Percentiles rank a stretch among this genome's conserved stretches.
Evolutionary conservation across 1,284 basidiomycete species (phyloP).

Genomic region (Austroboletus novae-zelandiae): DNA sequence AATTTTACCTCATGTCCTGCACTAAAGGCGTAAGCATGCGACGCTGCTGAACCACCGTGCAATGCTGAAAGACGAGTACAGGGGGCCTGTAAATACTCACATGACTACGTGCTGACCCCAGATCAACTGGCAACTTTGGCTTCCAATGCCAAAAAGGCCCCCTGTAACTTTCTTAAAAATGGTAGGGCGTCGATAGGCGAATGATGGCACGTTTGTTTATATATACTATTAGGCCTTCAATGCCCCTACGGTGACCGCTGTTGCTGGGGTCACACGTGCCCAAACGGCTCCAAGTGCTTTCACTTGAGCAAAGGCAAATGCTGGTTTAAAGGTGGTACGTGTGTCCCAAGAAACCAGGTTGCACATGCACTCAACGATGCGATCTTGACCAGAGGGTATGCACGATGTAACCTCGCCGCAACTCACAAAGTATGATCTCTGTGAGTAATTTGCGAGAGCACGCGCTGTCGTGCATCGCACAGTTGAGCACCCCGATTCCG

Average conservation of each 20-base stretch:
- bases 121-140: constrained; percentile 66
- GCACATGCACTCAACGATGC: constrained; percentile 5
- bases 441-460: constrained; percentile 1
- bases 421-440: constrained; percentile 23
- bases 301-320: constrained; percentile 71
- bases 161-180: constrained; percentile 77
- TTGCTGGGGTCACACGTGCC: constrained; percentile 81
- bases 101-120: constrained; percentile 66
- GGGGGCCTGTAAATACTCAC: constrained; percentile 76
- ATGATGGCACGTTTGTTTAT: neutral
- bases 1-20: constrained; percentile 75
- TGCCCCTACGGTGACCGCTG: constrained; percentile 71
- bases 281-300: constrained; percentile 68
- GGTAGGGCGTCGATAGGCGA: constrained; percentile 38
- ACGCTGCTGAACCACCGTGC: neutral
- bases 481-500: constrained; percentile 5
- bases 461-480: constrained; percentile 2
- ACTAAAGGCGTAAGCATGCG: constrained; percentile 64
- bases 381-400: constrained; percentile 26
- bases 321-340: constrained; percentile 78
- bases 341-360: constrained; percentile 22
- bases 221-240: constrained; percentile 47
- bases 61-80: constrained; percentile 30
- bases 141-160: constrained; percentile 75
- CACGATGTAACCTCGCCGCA: constrained; percentile 23